These are phyloP conservation scores for Candida sonorensis DNA, from an alignment of 805 yeast species.

Conservation along the genomic window DNA sequence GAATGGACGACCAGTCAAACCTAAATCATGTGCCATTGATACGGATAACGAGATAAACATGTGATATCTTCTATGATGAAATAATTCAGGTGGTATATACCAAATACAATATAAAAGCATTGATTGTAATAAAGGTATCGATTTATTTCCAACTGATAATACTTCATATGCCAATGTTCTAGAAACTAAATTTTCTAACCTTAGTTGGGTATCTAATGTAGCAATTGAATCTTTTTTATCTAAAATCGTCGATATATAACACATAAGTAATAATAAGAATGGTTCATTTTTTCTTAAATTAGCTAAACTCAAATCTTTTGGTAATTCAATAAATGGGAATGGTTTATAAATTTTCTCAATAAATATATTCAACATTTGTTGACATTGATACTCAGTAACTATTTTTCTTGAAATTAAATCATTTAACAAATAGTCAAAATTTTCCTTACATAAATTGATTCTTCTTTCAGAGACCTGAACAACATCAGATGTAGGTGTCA, in stretches of 20 bases:
- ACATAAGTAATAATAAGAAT: conserved; percentile 53
- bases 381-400: conserved; percentile 54
- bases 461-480: conserved; percentile 40
- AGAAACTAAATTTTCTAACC: conserved; percentile 47
- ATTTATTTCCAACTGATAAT: conserved; percentile 63
- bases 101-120: conserved; percentile 59
- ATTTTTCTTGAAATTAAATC: conserved; percentile 57
- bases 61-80: conserved; percentile 73
- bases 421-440: conserved; percentile 13
- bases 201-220: conserved; percentile 36
- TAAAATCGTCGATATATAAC: conserved; percentile 52
- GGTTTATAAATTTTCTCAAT: conserved; percentile 35
- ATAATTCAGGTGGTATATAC: conserved; percentile 81
- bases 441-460: conserved; percentile 25
- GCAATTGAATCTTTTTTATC: conserved; percentile 20
- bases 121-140: conserved; percentile 58
- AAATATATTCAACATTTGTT: conserved; percentile 44
- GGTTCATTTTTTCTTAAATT: conserved; percentile 49
- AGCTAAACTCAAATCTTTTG: conserved; percentile 36
- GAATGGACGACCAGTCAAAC: conserved; percentile 51
- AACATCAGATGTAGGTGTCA: conserved; percentile 38
- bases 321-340: conserved; percentile 55
- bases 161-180: conserved; percentile 50
- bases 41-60: conserved; percentile 59
- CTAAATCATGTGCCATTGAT: conserved; percentile 68